Evolutionary conservation across 2,329 filamentous ascomycete species (phyloP).

Genomic region (Talaromyces islandicus): DNA sequence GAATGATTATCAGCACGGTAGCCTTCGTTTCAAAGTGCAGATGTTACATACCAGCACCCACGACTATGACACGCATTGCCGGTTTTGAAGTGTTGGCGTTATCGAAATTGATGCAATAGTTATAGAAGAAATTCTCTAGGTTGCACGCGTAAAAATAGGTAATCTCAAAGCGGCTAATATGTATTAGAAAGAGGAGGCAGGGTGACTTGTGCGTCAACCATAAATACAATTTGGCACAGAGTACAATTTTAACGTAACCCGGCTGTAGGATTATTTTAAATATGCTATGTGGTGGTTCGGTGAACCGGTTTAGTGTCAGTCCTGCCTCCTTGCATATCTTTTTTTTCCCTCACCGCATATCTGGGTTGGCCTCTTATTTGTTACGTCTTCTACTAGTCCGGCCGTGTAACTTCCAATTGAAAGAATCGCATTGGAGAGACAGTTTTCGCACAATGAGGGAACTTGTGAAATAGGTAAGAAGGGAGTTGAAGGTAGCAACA

Average conservation of each 20-base stretch:
- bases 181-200: background rate
- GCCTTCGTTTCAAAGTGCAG: background rate
- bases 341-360: background rate
- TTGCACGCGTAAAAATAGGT: background rate
- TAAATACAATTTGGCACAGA: background rate
- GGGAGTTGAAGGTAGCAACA: background rate
- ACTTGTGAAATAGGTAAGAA: background rate
- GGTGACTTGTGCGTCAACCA: background rate
- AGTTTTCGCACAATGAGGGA: background rate
- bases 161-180: background rate
- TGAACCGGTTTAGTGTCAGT: background rate
- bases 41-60: conserved; percentile 1
- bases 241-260: background rate
- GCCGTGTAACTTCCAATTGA: background rate
- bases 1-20: background rate
- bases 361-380: background rate
- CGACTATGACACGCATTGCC: conserved; percentile 6
- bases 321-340: background rate
- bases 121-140: background rate
- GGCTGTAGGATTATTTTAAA: background rate
- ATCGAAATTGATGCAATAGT: background rate
- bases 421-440: background rate
- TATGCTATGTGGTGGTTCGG: background rate
- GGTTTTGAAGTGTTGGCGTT: background rate
- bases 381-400: background rate